Percentiles rank a stretch among this genome's conserved stretches.
These are phyloP conservation scores for Emericellopsis atlantica DNA, from an alignment of 2,329 filamentous ascomycete species.

Conservation along the genomic window DNA sequence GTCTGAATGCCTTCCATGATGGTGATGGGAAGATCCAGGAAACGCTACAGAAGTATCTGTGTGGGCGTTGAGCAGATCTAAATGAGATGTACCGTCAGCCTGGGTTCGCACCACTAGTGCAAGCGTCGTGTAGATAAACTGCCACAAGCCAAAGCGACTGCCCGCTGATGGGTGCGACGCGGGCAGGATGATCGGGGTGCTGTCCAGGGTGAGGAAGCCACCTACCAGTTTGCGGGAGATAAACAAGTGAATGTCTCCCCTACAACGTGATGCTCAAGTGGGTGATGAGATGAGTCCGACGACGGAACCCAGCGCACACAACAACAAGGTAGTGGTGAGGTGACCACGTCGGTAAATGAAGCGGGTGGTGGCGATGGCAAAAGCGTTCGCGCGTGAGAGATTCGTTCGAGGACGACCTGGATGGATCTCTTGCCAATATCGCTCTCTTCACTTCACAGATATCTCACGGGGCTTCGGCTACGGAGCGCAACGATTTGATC, in stretches of 20 bases:
- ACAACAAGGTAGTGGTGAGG: too few relatives aligned
- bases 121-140: too few relatives aligned
- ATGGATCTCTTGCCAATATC: too few relatives aligned
- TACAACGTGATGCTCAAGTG: constrained; percentile 26
- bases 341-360: neutral
- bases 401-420: too few relatives aligned
- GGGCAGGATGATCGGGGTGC: neutral
- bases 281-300: constrained; percentile 1
- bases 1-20: constrained; percentile 85
- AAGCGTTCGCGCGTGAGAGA: too few relatives aligned
- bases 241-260: constrained; percentile 98
- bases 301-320: too few relatives aligned
- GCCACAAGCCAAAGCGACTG: neutral
- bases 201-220: constrained; percentile 6
- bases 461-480: constrained; percentile 16
- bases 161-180: constrained; percentile 22
- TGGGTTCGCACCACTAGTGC: too few relatives aligned
- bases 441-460: constrained; percentile 14
- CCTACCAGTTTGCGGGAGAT: constrained; percentile 70
- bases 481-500: constrained; percentile 20
- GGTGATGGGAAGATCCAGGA: constrained; percentile 12
- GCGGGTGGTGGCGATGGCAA: too few relatives aligned
- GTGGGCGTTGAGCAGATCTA: constrained; percentile 19
- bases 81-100: neutral
- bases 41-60: constrained; percentile 5